Evolutionary conservation across 1,139 yeast species (phyloP), one percentile per base, ranked within the genome.

Genomic region (Saccharomyces hybrid): DNA sequence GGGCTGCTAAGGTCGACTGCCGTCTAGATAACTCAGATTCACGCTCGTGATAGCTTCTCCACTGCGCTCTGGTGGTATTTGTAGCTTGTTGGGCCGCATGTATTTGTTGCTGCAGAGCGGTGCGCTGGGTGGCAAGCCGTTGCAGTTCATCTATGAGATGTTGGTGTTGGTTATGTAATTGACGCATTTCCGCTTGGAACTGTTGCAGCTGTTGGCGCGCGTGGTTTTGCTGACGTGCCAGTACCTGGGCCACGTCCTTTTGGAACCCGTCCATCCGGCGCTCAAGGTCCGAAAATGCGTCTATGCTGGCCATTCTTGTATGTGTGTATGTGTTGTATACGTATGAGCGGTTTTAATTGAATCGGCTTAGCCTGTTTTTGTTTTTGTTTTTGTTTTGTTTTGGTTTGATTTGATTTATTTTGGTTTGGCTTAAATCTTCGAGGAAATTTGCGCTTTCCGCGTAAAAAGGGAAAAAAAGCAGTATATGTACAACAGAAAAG

Each of bases 231-330:
- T 27, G 48, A 20, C 48, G 48, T 6, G 48, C 11, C 32, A 26
- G 20, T 20, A 28, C 32, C 23, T 25, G 48, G 30, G 48, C 31
- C 38, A 48, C 50, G 44, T 48, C 42, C 4, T 34, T 16, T 28
- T 26, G 48, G 48, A 26, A 26, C 30, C 11, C 48, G 6, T 47
- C 48, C 48, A 47, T 47, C 14, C 32, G 48, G 48, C 14, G 30
- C 50, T 48, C 32, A 20, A 48, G 38, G 7, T 38, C 25, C 8
- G 25, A 16, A 20, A 38, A 38, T 13, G 44, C 25, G 44, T 38
- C 44, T 38, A 38, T 38, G 5, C 44, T 38, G 3, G 44, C 7
- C 44, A 38, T 38, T 14, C 16, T 32, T 32, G 23, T 38, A 9
- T 20, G 44, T 20, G 44, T 14, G 5, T 16, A 4, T 38, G 44